Evolutionary conservation across 2,329 filamentous ascomycete genomes (phyloP).

Genomic region (Diaporthe ilicicola): DNA sequence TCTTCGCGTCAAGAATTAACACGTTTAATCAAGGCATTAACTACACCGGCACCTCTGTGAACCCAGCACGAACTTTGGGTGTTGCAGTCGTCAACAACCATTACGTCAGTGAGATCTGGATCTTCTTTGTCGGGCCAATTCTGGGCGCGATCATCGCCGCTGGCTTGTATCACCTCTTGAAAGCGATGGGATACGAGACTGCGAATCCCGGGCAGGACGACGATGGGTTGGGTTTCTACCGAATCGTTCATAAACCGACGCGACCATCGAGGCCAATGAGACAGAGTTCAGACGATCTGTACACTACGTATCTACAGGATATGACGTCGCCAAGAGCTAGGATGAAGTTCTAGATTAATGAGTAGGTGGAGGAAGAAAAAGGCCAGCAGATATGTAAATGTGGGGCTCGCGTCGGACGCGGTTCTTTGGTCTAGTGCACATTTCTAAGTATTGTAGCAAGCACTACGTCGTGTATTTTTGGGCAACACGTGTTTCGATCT

Average conservation of each 20-base stretch:
- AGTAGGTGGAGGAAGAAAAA: neutral
- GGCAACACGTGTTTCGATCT: slow-evolving; percentile 3
- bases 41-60: slow-evolving; percentile 58
- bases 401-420: neutral
- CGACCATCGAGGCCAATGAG: neutral
- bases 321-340: slow-evolving; percentile 20
- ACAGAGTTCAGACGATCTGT: slow-evolving; percentile 1
- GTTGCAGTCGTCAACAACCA: slow-evolving; percentile 52
- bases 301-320: slow-evolving; percentile 27
- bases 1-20: neutral
- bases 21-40: slow-evolving; percentile 45
- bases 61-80: slow-evolving; percentile 60
- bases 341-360: neutral
- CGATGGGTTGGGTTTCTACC: slow-evolving; percentile 27
- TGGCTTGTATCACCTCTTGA: slow-evolving; percentile 46
- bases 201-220: slow-evolving; percentile 42
- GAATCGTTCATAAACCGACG: slow-evolving; percentile 10
- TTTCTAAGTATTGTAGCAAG: neutral
- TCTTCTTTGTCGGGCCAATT: slow-evolving; percentile 63
- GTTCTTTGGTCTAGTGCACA: slow-evolving; percentile 15
- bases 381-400: neutral
- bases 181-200: slow-evolving; percentile 47
- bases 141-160: slow-evolving; percentile 57
- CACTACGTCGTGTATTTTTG: neutral
- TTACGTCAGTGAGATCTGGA: slow-evolving; percentile 59